phyloP scores from a whole-genome alignment of 1,284 basidiomycete species.

The Entoloma clypeatum region DNA sequence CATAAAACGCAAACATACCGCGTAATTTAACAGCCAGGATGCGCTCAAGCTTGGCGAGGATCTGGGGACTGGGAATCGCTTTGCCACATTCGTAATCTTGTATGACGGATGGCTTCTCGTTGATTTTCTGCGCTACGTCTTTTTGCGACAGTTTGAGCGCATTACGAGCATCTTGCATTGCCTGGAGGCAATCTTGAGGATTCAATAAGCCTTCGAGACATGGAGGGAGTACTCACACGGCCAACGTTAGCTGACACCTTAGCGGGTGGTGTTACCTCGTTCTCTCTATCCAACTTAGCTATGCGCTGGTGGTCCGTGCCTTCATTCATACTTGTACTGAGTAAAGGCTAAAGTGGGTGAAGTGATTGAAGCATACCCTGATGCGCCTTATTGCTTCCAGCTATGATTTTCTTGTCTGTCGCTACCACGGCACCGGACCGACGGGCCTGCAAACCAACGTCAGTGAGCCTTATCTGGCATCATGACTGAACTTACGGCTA shows the following conservation, averaged over 20 bases:
- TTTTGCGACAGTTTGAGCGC: slow-evolving; percentile 84
- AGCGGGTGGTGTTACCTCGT: slow-evolving; percentile 92
- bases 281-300: slow-evolving; percentile 91
- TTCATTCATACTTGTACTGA: slow-evolving; percentile 28
- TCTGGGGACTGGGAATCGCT: slow-evolving; percentile 87
- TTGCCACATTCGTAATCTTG: slow-evolving; percentile 90
- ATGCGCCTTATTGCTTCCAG: slow-evolving; percentile 70
- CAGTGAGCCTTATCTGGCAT: neutral
- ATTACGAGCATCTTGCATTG: slow-evolving; percentile 81
- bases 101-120: slow-evolving; percentile 84
- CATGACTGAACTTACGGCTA: slow-evolving; percentile 16
- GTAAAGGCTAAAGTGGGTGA: neutral
- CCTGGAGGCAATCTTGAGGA: slow-evolving; percentile 37
- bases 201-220: slow-evolving; percentile 6
- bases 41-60: slow-evolving; percentile 91
- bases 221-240: slow-evolving; percentile 53
- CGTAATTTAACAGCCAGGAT: slow-evolving; percentile 89
- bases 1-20: slow-evolving; percentile 45
- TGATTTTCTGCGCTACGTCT: slow-evolving; percentile 90
- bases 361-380: slow-evolving; percentile 40
- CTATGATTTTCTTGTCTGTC: slow-evolving; percentile 73
- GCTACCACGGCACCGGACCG: slow-evolving; percentile 67
- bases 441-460: slow-evolving; percentile 53
- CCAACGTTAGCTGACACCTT: slow-evolving; percentile 82
- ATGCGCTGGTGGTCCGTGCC: slow-evolving; percentile 92